phyloP scores from a whole-genome alignment of 768 basidiomycete species.

The Candolleomyces eurysporus region DNA sequence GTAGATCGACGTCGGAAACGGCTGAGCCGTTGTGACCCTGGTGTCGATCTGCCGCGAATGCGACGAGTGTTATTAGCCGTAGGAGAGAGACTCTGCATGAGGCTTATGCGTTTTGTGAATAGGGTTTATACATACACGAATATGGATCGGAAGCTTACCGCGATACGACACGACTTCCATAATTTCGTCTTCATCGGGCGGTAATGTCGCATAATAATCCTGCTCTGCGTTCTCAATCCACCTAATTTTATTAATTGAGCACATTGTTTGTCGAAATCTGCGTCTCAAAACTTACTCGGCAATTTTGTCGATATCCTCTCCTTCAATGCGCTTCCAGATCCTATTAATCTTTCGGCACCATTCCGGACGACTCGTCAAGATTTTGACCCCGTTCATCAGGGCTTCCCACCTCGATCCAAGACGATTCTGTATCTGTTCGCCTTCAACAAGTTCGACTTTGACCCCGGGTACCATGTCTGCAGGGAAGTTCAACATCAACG shows the following conservation, averaged over 20 bases:
- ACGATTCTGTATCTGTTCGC: slow-evolving; percentile 1
- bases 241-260: neutral
- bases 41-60: slow-evolving; percentile 9
- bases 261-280: neutral
- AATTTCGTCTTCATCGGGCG: neutral
- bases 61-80: neutral
- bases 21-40: neutral
- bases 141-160: neutral
- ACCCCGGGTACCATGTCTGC: slow-evolving; percentile 20
- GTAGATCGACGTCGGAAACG: slow-evolving; percentile 21
- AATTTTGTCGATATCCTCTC: neutral
- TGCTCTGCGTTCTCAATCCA: neutral
- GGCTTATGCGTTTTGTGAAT: neutral
- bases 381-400: neutral
- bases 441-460: slow-evolving; percentile 3
- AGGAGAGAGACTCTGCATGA: neutral
- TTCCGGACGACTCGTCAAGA: neutral
- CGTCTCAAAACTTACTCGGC: neutral
- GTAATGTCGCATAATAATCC: neutral
- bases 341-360: neutral
- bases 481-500: slow-evolving; percentile 22
- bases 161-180: neutral
- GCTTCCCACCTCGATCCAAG: neutral
- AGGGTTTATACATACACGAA: neutral
- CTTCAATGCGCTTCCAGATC: neutral